Percentiles rank a stretch among this genome's conserved stretches.
These are phyloP conservation scores for Cymbopogon citratus DNA, from an alignment of 176 grass and related monocot species.

Conservation along the genomic window DNA sequence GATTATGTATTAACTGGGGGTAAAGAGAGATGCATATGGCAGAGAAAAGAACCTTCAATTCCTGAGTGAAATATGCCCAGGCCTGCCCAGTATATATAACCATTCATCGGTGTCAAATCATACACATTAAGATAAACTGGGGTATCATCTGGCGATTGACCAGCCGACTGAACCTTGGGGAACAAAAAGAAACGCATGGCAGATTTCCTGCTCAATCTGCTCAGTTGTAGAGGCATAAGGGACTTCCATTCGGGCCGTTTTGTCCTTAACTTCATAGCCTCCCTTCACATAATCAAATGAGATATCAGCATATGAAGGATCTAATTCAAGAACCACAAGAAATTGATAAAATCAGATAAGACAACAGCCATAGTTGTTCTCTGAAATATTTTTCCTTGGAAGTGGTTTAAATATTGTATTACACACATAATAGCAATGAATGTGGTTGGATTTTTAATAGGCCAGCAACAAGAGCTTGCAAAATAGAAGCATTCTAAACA, in stretches of 20 bases:
- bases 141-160: constrained; percentile 55
- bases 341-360: neutral
- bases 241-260: constrained; percentile 89
- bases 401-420: neutral
- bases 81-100: constrained; percentile 90
- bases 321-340: constrained; percentile 7
- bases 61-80: constrained; percentile 97
- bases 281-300: constrained; percentile 36
- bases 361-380: neutral
- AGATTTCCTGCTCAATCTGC: constrained; percentile 59
- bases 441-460: neutral
- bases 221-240: constrained; percentile 65
- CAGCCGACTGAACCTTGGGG: constrained; percentile 64
- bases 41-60: constrained; percentile 72
- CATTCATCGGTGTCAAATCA: constrained; percentile 95
- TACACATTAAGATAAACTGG: constrained; percentile 98
- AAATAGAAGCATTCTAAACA: neutral
- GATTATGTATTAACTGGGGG: neutral
- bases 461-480: neutral
- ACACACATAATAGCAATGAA: neutral
- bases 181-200: constrained; percentile 70
- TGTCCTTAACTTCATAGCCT: constrained; percentile 82
- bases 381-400: neutral
- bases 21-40: neutral
- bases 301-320: neutral